These are phyloP conservation scores for Plasmodium yoelii DNA, from an alignment of 169 alveolate species.

Conservation along the genomic window DNA sequence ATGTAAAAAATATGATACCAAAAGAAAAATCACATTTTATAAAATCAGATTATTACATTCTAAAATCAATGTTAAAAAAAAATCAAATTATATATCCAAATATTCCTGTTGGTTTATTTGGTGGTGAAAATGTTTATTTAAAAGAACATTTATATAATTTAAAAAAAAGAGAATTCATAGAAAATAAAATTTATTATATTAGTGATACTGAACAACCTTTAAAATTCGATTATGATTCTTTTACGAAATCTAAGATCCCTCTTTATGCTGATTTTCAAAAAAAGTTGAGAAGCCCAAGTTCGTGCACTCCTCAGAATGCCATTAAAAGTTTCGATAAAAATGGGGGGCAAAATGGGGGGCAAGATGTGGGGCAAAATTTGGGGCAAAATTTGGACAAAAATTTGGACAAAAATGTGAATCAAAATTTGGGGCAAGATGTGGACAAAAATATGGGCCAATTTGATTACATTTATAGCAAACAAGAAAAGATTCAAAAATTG, in stretches of 20 bases:
- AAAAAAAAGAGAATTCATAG: constrained; percentile 44
- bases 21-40: constrained; percentile 47
- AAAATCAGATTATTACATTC: constrained; percentile 44
- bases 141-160: constrained; percentile 50
- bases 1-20: constrained; percentile 58
- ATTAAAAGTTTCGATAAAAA: background rate
- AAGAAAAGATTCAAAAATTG: constrained; percentile 15
- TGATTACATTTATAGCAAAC: constrained; percentile 44
- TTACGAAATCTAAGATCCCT: constrained; percentile 25
- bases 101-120: constrained; percentile 51
- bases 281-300: background rate
- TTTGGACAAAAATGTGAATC: background rate
- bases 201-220: constrained; percentile 65
- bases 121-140: constrained; percentile 69
- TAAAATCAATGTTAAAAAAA: constrained; percentile 51
- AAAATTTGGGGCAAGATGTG: no score
- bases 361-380: no score
- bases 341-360: background rate
- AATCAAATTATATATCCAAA: constrained; percentile 71
- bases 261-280: constrained; percentile 58
- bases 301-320: background rate
- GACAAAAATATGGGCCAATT: background rate
- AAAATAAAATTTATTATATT: constrained; percentile 47
- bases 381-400: no score
- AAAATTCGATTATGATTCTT: constrained; percentile 29